phyloP scores from a whole-genome alignment of 2,329 filamentous ascomycete species.

The Colletotrichum falcatum region DNA sequence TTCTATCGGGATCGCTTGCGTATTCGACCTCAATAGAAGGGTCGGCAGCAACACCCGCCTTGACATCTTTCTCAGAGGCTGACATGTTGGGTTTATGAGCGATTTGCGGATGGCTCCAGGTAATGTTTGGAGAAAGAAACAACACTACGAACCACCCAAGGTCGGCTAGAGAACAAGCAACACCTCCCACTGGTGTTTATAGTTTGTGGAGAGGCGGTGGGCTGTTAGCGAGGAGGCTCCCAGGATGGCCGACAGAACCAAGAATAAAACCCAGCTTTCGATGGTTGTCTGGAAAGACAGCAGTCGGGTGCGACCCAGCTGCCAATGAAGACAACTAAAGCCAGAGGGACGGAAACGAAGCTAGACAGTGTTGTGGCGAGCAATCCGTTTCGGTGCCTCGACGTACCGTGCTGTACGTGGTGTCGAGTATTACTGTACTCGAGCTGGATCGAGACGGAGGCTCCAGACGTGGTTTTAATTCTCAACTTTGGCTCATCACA shows the following conservation, averaged over 20 bases:
- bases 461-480: background rate
- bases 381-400: constrained; percentile 3
- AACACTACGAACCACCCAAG: too few relatives aligned
- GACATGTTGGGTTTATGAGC: constrained; percentile 19
- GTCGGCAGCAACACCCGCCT: constrained; percentile 26
- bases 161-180: background rate
- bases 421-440: background rate
- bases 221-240: background rate
- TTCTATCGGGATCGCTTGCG: constrained; percentile 38
- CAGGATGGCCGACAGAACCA: constrained; percentile 11
- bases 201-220: background rate
- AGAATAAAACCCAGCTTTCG: background rate
- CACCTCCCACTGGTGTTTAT: background rate
- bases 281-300: constrained; percentile 16
- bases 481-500: background rate
- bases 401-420: background rate
- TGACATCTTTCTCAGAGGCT: constrained; percentile 38
- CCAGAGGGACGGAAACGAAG: constrained; percentile 15
- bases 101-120: background rate
- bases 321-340: background rate
- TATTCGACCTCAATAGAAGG: constrained; percentile 42
- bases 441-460: background rate
- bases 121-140: background rate
- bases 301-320: background rate
- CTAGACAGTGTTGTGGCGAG: constrained; percentile 4